These are phyloP conservation scores for Naganishia liquefaciens DNA, from an alignment of 1,284 basidiomycete genomes.

Conservation along the genomic window DNA sequence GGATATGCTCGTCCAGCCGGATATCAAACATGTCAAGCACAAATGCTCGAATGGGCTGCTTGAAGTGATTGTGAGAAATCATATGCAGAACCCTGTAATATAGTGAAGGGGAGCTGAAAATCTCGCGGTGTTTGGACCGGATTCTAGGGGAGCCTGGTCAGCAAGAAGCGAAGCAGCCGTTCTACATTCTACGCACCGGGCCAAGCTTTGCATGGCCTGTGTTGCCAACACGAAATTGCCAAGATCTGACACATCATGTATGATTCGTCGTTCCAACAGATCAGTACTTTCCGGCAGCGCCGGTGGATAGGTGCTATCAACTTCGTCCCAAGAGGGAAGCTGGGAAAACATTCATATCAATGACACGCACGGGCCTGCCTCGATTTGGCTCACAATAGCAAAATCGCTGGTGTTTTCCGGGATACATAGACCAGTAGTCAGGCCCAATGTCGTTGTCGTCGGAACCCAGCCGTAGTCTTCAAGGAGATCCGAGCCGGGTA, in stretches of 20 bases:
- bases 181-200: conserved; percentile 60
- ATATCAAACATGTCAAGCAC: conserved; percentile 90
- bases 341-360: background rate
- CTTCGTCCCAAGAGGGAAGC: conserved; percentile 8
- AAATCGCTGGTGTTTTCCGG: conserved; percentile 80
- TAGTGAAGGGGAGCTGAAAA: conserved; percentile 75
- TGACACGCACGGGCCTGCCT: background rate
- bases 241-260: conserved; percentile 87
- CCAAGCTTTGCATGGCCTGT: conserved; percentile 80
- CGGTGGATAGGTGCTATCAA: background rate
- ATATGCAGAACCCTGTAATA: conserved; percentile 81
- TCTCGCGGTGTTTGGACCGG: conserved; percentile 65
- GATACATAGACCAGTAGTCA: conserved; percentile 85
- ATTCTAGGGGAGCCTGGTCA: conserved; percentile 59
- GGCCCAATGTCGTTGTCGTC: conserved; percentile 80
- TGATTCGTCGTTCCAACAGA: conserved; percentile 60
- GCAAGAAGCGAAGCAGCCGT: background rate
- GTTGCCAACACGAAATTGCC: conserved; percentile 96
- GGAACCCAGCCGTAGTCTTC: conserved; percentile 92
- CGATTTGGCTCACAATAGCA: conserved; percentile 63
- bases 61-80: conserved; percentile 83
- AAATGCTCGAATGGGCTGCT: conserved; percentile 84
- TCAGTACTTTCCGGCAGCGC: conserved; percentile 8
- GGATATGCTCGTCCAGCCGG: conserved; percentile 56
- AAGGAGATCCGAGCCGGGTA: conserved; percentile 75